Percentiles rank a stretch among this genome's conserved stretches.
These are phyloP conservation scores for Lactarius akahatsu DNA, from an alignment of 768 basidiomycete species.

Conservation along the genomic window DNA sequence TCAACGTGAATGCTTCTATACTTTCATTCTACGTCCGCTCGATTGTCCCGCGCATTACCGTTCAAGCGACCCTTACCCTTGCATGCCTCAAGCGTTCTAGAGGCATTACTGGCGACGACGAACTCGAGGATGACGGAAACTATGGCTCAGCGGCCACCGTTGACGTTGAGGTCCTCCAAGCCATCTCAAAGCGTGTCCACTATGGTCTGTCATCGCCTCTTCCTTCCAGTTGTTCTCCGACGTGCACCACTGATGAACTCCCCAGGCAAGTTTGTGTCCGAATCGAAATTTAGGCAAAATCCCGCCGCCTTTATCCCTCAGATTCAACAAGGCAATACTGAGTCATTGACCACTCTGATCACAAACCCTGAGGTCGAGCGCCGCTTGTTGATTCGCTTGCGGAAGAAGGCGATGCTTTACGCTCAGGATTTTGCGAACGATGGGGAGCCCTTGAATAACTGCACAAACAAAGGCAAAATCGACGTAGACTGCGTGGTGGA, in stretches of 20 bases:
- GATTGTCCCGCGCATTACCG: conserved; percentile 89
- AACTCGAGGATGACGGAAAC: conserved; percentile 92
- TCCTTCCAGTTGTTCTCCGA: not conserved
- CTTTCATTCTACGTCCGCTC: conserved; percentile 82
- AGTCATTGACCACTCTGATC: conserved; percentile 80
- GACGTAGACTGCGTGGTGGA: conserved; percentile 92
- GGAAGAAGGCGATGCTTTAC: conserved; percentile 74
- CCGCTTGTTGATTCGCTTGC: conserved; percentile 75
- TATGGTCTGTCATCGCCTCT: conserved; percentile 62
- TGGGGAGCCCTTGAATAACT: conserved; percentile 49
- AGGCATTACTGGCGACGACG: conserved; percentile 64
- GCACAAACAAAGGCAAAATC: conserved; percentile 58
- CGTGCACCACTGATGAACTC: conserved; percentile 6
- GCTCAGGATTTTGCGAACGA: conserved; percentile 82
- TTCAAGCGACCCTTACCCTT: conserved; percentile 63
- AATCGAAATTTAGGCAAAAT: conserved; percentile 89
- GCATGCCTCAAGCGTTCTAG: conserved; percentile 63
- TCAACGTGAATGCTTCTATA: conserved; percentile 89
- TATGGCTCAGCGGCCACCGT: conserved; percentile 94
- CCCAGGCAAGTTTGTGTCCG: conserved; percentile 96
- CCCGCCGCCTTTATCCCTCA: conserved; percentile 91
- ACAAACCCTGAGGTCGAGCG: conserved; percentile 97
- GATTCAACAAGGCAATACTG: conserved; percentile 75
- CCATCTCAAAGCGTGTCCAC: conserved; percentile 97
- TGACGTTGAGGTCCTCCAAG: conserved; percentile 95